Percentiles rank a stretch among this genome's conserved stretches.
Conservation (phyloP, 78 protist species). For the Guillardia theta region DNA sequence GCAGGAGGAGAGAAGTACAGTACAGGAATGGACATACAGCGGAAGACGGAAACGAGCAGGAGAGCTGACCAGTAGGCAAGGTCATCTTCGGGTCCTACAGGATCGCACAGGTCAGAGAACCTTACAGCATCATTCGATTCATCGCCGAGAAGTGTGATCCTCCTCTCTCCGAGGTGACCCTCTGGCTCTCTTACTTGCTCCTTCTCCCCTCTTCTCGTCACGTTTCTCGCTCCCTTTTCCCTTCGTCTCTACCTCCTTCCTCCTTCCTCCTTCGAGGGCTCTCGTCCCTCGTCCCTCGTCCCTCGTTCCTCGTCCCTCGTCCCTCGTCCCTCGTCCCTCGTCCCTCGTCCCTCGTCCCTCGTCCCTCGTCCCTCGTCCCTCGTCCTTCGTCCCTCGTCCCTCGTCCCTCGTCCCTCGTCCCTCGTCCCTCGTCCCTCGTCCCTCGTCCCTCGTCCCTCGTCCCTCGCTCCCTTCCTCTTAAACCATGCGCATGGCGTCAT, state of each 20-base stretch:
- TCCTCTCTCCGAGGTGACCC: not conserved
- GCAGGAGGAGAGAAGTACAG: no score
- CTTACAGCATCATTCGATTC: conserved; percentile 21
- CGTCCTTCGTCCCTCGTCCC: not conserved
- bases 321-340: not conserved
- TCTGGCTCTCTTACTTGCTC: not conserved
- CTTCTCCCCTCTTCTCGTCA: not conserved
- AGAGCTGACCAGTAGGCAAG: no score
- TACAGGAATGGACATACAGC: no score
- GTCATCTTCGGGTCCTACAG: conserved; percentile 81
- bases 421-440: not conserved
- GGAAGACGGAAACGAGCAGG: no score
- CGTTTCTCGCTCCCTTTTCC: not conserved
- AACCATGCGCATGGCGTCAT: no score
- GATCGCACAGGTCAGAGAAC: conserved; percentile 72
- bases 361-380: not conserved
- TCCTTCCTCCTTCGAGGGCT: not conserved
- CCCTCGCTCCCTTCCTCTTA: not conserved
- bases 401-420: not conserved
- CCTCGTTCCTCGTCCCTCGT: not conserved
- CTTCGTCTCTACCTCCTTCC: not conserved
- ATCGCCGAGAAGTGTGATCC: not conserved
- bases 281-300: not conserved
- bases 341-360: not conserved
- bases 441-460: not conserved